Evolutionary conservation across 768 basidiomycete genomes (phyloP), one percentile per base, ranked within the genome.

Genomic region (Strobilomyces echinocephalus): DNA sequence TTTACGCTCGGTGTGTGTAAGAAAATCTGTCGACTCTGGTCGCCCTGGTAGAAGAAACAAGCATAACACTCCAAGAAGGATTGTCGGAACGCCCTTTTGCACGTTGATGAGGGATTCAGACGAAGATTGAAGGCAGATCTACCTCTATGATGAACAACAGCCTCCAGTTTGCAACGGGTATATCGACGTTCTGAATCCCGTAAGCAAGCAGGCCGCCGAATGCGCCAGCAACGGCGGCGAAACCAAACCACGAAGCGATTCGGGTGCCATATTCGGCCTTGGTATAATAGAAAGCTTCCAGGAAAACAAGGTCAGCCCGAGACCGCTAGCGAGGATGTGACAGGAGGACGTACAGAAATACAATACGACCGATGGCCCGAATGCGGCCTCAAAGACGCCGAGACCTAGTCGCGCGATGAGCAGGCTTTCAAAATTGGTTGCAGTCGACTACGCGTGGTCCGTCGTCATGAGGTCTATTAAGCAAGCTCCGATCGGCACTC

Each of bases 171-270:
- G 72, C 65, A 33, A 79, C 64, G 11, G 68, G 53, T 31, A 58
- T 59, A 55, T 73, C 64, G 11, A 65, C 69, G 57, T 78, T 67
- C 47, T 79, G 75, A n/a, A 81, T 69, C 1, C 76, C 80, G 55
- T 76, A 79, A 11, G 80, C 80, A 30, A 82, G 73, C 26, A 81
- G 65, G 15, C 80, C 80, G 16, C 80, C 77, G 46, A 82, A 82
- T 45, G 81, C 80, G 35, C 80, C 78, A 11, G 80, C 76, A 20
- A 79, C 74, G 6, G 80, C 78, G n/a, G 80, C 77, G 59, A 80
- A 82, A 4, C 77, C 75, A 58, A 80, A 80, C 75, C 78, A 79
- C 57, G 73, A 75, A n/a, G 78, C 77, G 55, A 73, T 49, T 18
- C 78, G 76, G 45, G 75, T 65, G 21, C 79, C 78, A 11, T 74